phyloP scores from a whole-genome alignment of 352 stramenopile genomes.

The Hyaloperonospora brassicae region DNA sequence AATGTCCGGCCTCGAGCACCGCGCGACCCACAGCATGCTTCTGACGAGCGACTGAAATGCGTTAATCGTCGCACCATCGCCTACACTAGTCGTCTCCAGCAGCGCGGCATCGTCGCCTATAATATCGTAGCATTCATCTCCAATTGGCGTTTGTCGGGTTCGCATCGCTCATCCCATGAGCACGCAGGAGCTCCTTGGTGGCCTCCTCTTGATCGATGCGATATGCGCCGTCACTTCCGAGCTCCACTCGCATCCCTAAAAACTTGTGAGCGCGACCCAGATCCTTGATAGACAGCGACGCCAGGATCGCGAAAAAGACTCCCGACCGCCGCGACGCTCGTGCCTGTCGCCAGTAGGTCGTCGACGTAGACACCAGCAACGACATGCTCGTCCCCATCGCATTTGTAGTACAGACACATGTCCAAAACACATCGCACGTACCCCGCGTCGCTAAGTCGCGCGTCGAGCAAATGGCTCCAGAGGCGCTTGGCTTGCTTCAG shows the following conservation, averaged over 20 bases:
- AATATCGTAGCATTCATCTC: too few relatives aligned
- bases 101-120: too few relatives aligned
- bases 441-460: neutral
- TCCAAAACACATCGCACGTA: neutral
- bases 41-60: neutral
- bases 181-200: neutral
- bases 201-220: neutral
- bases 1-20: neutral
- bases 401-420: neutral
- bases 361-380: neutral
- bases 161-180: neutral
- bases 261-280: neutral
- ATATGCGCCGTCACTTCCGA: neutral
- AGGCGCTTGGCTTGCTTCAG: conserved; percentile 24
- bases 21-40: neutral
- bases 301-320: too few relatives aligned
- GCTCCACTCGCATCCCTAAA: neutral
- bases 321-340: too few relatives aligned
- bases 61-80: too few relatives aligned
- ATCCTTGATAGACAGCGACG: neutral
- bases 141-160: neutral
- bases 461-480: conserved; percentile 9
- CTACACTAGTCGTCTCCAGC: too few relatives aligned
- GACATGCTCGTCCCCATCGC: neutral
- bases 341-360: too few relatives aligned